These are phyloP conservation scores for Euphorbia lathyris DNA, from an alignment of 345 rosid genomes.

Conservation along the genomic window DNA sequence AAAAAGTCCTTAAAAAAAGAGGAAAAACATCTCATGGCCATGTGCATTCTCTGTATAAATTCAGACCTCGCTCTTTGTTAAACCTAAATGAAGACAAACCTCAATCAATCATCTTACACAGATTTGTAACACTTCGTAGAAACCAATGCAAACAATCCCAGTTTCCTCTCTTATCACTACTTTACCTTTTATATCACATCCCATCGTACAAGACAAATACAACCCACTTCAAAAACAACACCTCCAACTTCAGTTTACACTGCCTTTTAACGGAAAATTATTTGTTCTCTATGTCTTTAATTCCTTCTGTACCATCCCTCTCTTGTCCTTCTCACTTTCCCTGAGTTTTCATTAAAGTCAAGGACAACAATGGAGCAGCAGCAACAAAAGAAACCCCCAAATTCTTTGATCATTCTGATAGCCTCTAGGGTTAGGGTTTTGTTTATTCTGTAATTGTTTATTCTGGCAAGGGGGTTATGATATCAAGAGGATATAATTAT, in stretches of 20 bases:
- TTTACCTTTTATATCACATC: slow-evolving; percentile 10
- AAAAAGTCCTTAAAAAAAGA: slow-evolving; percentile 22
- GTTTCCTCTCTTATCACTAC: slow-evolving; percentile 21
- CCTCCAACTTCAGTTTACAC: slow-evolving; percentile 10
- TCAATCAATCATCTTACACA: slow-evolving; percentile 37
- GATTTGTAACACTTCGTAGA: slow-evolving; percentile 23
- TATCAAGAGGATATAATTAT: slow-evolving; percentile 4
- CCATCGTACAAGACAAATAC: slow-evolving; percentile 19
- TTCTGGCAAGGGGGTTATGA: slow-evolving; percentile 11
- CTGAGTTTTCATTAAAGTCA: slow-evolving; percentile 26
- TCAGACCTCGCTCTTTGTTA: slow-evolving; percentile 25
- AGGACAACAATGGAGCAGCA: neutral
- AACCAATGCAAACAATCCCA: slow-evolving; percentile 34
- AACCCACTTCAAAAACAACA: slow-evolving; percentile 8
- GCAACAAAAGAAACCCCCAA: neutral
- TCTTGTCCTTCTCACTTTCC: slow-evolving; percentile 15
- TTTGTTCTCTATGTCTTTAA: slow-evolving; percentile 22
- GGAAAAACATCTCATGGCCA: slow-evolving; percentile 45
- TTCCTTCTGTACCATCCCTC: slow-evolving; percentile 16
- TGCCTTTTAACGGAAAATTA: slow-evolving; percentile 9
- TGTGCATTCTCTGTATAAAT: slow-evolving; percentile 41
- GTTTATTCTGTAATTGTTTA: slow-evolving; percentile 6
- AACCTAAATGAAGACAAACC: slow-evolving; percentile 30
- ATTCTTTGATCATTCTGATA: neutral
- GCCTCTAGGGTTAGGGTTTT: slow-evolving; percentile 24